Percentiles rank a stretch among this genome's conserved stretches.
These are phyloP conservation scores for Blastocrithidia nonstop DNA, from an alignment of 208 protist genomes.

Conservation along the genomic window DNA sequence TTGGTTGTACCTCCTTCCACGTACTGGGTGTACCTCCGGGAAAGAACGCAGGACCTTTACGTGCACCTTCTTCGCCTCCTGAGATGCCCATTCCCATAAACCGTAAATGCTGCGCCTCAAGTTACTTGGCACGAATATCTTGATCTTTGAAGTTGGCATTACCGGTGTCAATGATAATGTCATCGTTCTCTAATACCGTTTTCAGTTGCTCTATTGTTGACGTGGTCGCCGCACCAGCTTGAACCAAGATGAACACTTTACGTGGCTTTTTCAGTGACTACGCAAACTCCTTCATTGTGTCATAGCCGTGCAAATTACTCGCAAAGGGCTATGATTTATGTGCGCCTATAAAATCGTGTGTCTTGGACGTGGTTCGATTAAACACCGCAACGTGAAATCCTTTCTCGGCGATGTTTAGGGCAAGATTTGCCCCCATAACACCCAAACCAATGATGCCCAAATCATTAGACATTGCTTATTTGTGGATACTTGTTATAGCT, in stretches of 20 bases:
- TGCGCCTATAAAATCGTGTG: slow-evolving; percentile 75
- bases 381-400: slow-evolving; percentile 90
- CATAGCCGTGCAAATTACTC: slow-evolving; percentile 51
- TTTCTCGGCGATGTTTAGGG: slow-evolving; percentile 95
- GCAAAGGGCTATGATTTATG: slow-evolving; percentile 25
- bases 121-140: slow-evolving; percentile 65
- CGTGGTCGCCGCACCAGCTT: slow-evolving; percentile 93
- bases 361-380: slow-evolving; percentile 85
- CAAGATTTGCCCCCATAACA: slow-evolving; percentile 98
- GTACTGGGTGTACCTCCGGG: slow-evolving; percentile 89
- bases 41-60: slow-evolving; percentile 97
- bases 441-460: slow-evolving; percentile 95
- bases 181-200: slow-evolving; percentile 59
- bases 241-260: slow-evolving; percentile 92
- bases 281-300: slow-evolving; percentile 64
- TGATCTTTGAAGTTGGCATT: slow-evolving; percentile 94
- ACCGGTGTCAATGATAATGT: slow-evolving; percentile 94
- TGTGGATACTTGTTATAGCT: not conserved
- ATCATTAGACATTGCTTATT: slow-evolving; percentile 65
- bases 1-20: slow-evolving; percentile 87
- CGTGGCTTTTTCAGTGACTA: slow-evolving; percentile 83
- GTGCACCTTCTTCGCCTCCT: slow-evolving; percentile 97
- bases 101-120: slow-evolving; percentile 75
- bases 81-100: slow-evolving; percentile 96
- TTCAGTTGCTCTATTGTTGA: slow-evolving; percentile 86